Base-by-base conservation (phyloP, 345 rosid species). In the Murraya koenigii region DNA sequence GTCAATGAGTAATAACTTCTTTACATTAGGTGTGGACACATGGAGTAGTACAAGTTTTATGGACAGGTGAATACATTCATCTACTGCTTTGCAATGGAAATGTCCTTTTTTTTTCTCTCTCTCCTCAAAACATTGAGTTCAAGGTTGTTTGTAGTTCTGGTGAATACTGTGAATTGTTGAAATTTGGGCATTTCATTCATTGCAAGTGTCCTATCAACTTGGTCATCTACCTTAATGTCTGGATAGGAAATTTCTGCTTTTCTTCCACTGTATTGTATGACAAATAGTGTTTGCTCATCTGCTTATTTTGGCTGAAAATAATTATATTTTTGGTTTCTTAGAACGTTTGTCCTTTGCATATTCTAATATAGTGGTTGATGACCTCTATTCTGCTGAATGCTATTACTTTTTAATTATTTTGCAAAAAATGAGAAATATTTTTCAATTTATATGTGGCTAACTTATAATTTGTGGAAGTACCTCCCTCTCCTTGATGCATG, bases 351-450 rank as follows among this genome's bases (percentile, higher is more conserved):
- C 66, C 23, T 72, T 59, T 38, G 35, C 66, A 72, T 23, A 17
- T 23, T 72, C 76, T 39, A 59, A 13, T 39, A 59, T 22, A 7
- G 54, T 38, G 52, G 15, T 13, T 15, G 11, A 15, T 10, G 19
- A 25, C 30, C 14, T 25, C 23, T 72, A 25, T 38, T 36, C 6
- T 36, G 36, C 54, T 23, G 4, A 8, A 23, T 72, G 17, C 23
- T 33, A 32, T 47, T 49, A 36, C 39, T 20, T 47, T 74, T 60
- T 79, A 26, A 35, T 59, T 28, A 75, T 75, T 71, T 39, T 75
- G 30, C 36, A 66, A 22, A 7, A 47, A 66, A 35, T 54, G 59
- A 17, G 36, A 49, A 23, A 30, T 7, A 33, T 38, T 67, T 41
- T 68, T 33, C 20, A 55, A 61, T 26, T 39, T 41, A 33, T 58